Evolutionary conservation across 306 rosid genomes (phyloP).

Genomic region (Pueraria montana): DNA sequence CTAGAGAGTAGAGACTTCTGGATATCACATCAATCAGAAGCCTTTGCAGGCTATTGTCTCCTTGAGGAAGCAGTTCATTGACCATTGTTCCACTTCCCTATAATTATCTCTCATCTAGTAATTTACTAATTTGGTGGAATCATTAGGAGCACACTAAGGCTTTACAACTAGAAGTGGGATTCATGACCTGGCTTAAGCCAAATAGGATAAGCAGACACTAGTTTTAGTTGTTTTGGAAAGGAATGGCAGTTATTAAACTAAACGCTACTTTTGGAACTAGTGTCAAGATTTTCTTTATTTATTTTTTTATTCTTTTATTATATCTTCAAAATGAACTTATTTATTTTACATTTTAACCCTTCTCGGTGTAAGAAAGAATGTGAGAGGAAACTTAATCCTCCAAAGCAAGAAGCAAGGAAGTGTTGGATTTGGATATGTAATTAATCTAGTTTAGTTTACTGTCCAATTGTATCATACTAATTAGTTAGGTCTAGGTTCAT

Average conservation of each 20-base stretch:
- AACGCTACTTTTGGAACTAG: neutral
- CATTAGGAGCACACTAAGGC: neutral
- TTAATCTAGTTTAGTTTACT: neutral
- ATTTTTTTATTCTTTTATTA: too few relatives aligned
- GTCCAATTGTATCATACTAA: too few relatives aligned
- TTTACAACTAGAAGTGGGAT: neutral
- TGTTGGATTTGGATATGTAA: neutral
- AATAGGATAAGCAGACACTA: neutral
- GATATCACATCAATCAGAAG: neutral
- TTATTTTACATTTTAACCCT: too few relatives aligned
- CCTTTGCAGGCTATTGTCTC: neutral
- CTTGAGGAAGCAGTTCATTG: neutral
- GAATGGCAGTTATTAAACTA: too few relatives aligned
- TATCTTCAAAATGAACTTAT: neutral
- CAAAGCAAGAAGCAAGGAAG: neutral
- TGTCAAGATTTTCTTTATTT: neutral
- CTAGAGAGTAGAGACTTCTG: neutral
- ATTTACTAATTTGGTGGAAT: neutral
- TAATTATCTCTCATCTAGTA: too few relatives aligned
- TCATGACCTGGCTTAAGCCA: neutral
- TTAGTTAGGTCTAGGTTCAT: too few relatives aligned
- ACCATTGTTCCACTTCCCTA: slow-evolving; percentile 6
- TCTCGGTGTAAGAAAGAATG: neutral
- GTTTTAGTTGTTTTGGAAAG: too few relatives aligned
- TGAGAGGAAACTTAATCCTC: neutral